Base-by-base conservation (phyloP, 768 basidiomycete genomes). In the Lactarius evosmus region DNA sequence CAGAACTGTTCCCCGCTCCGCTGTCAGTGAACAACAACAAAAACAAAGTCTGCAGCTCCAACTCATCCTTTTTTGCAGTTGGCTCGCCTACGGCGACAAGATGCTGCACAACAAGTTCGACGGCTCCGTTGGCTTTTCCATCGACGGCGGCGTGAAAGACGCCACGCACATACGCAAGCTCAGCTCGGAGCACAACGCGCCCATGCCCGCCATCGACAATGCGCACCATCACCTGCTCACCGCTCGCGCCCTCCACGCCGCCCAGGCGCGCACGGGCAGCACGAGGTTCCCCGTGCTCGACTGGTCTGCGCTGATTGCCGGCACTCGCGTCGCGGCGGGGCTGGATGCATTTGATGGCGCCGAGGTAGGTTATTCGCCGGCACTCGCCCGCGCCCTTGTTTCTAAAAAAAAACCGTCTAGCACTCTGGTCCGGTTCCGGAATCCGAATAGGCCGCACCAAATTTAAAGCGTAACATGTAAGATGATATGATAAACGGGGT, bases 71-170 rank as follows among this genome's bases (percentile, higher is more conserved):
- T 40, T 16, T 33, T 27, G 34, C 63, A 87, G 86, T 54, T 71
- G 84, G 60, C 65, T 85, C 55, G 72, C 72, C 11, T 89, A 90
- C 72, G 83, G 83, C 25, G 80, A 84, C 29, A 86, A 86, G 72
- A 90, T 95, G 77, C 76, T 85, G 12, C 77, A 84, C 60, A 86
- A 93, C 74, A 77, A 82, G 36, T 95, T 94, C 70, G 87, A 91
- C 61, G 89, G 85, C 25, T 77, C 80, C 9, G 77, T 76, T 19
- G 94, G 93, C 16, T 95, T 96, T 72, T 77, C 86, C 14, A 83
- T 95, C 55, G 86, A 91, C 52, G 90, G 90, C n/a, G 94, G 92
- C 19, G 85, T 96, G 70, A 93, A 93, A 70, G 93, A 95, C 70
- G 88, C 91, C 0, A 75, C 82, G 81, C 88, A 89, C 72, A 85